phyloP scores from a whole-genome alignment of 2,329 filamentous ascomycete genomes.

The Sporothrix schenckii region DNA sequence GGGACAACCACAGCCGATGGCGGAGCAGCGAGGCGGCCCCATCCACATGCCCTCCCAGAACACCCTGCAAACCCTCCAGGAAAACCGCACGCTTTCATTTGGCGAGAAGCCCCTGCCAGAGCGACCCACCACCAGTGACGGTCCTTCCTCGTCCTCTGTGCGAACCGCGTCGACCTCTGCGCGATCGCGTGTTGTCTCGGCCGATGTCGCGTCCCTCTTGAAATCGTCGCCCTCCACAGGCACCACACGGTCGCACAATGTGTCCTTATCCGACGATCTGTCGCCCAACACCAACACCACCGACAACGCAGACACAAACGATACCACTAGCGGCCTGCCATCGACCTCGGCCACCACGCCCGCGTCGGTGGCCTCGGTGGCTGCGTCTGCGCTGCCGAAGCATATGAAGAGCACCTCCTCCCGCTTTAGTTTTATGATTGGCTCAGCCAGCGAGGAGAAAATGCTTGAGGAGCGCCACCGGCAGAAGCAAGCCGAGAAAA shows the following conservation, averaged over 20 bases:
- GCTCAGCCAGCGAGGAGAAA: slow-evolving; percentile 68
- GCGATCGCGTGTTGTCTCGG: slow-evolving; percentile 42
- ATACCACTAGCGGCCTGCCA: background rate
- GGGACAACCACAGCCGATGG: background rate
- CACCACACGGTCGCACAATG: slow-evolving; percentile 54
- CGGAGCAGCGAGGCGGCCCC: slow-evolving; percentile 22
- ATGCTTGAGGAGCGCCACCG: slow-evolving; percentile 73
- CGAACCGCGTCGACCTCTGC: slow-evolving; percentile 40
- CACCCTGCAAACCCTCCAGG: slow-evolving; percentile 31
- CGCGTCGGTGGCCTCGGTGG: slow-evolving; percentile 46
- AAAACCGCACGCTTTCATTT: slow-evolving; percentile 35
- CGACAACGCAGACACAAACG: too few species aligned
- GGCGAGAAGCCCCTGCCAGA: slow-evolving; percentile 37
- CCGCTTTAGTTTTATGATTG: slow-evolving; percentile 78
- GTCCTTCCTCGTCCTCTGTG: slow-evolving; percentile 36
- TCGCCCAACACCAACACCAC: slow-evolving; percentile 48
- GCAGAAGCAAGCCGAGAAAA: slow-evolving; percentile 65
- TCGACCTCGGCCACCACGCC: slow-evolving; percentile 30
- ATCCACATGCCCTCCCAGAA: slow-evolving; percentile 25
- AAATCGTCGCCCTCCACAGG: slow-evolving; percentile 44
- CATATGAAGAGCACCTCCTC: slow-evolving; percentile 78
- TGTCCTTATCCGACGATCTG: slow-evolving; percentile 55
- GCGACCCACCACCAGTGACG: slow-evolving; percentile 31
- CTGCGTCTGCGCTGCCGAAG: slow-evolving; percentile 53
- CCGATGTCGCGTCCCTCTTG: slow-evolving; percentile 38